A percentile compares a stretch with the other conserved stretches of the same genome.
Conservation (phyloP, 495 filamentous ascomycete genomes). For the Hypoxylon lienhwacheense region DNA sequence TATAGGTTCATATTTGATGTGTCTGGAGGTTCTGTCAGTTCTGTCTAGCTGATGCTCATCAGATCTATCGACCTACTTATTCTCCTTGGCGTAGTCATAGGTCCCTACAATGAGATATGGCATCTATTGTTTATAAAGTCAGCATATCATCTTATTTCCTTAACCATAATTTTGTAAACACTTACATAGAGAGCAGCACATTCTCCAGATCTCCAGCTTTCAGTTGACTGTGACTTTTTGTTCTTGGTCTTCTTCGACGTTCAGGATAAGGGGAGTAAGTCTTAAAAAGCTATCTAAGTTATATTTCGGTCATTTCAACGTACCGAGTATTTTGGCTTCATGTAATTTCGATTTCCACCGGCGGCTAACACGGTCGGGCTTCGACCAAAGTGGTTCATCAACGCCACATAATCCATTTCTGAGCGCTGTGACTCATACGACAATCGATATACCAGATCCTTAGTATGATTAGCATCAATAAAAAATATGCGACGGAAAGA, state of each 20-base stretch:
- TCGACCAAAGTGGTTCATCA: conserved; percentile 19
- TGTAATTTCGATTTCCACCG: conserved; percentile 11
- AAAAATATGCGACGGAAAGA: background rate
- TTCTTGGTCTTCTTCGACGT: too few species aligned
- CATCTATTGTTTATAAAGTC: conserved; percentile 9
- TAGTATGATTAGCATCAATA: background rate
- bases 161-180: background rate
- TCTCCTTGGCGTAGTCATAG: background rate
- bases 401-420: conserved; percentile 1
- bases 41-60: background rate
- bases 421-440: conserved; percentile 7
- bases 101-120: conserved; percentile 10
- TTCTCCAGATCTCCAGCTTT: too few species aligned
- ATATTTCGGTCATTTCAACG: too few species aligned
- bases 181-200: conserved; percentile 14
- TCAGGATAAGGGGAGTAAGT: too few species aligned
- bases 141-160: background rate
- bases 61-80: background rate
- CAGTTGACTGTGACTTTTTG: too few species aligned
- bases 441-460: conserved; percentile 12
- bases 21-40: conserved; percentile 1
- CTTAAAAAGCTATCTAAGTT: too few species aligned
- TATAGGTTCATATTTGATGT: conserved; percentile 23
- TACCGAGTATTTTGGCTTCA: conserved; percentile 15
- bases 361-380: conserved; percentile 19